Evolutionary conservation across 75 land plant species (phyloP).

Genomic region (Pseudotsuga menziesii): DNA sequence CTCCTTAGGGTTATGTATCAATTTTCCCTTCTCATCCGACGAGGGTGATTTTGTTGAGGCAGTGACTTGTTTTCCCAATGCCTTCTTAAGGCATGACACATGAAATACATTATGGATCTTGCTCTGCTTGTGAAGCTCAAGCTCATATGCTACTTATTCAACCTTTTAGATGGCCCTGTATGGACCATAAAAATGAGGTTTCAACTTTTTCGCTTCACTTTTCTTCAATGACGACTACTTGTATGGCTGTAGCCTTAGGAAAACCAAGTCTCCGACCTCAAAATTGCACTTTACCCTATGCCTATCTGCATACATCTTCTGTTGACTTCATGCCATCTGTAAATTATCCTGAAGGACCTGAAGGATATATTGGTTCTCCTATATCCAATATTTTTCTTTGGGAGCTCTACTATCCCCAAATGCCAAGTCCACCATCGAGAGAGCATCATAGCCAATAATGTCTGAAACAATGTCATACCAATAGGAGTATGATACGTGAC

Average conservation of each 20-base stretch:
- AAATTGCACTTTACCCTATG: neutral
- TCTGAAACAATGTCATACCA: neutral
- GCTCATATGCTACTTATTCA: neutral
- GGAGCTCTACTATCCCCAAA: too few species aligned
- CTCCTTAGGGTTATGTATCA: neutral
- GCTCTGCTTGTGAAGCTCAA: neutral
- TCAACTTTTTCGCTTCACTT: neutral
- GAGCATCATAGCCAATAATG: too few species aligned
- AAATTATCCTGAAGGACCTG: neutral
- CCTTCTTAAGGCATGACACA: neutral
- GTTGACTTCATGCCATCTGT: neutral
- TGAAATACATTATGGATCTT: neutral
- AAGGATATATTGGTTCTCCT: neutral
- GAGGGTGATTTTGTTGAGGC: neutral
- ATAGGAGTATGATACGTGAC: neutral
- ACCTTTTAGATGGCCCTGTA: neutral
- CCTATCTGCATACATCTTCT: neutral
- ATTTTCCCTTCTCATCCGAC: neutral
- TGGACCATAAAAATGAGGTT: neutral
- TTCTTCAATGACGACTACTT: neutral
- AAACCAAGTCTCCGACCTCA: neutral
- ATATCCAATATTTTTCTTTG: too few species aligned
- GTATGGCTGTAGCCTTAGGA: neutral
- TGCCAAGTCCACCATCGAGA: too few species aligned
- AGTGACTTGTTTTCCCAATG: neutral